Conservation (phyloP, 345 rosid species). For the Anastatica hierochuntica region DNA sequence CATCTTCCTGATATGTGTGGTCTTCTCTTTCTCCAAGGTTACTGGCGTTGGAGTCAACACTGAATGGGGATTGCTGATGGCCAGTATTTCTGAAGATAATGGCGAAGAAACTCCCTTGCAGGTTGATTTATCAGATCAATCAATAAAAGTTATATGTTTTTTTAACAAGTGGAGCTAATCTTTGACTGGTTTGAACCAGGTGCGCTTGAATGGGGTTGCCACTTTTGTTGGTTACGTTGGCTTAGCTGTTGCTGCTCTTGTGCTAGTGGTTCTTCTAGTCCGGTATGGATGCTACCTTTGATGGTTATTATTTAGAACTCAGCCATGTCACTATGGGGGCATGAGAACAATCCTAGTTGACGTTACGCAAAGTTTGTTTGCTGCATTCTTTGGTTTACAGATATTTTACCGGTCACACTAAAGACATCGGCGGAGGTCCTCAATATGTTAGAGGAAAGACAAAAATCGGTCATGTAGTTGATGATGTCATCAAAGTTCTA, state of each 20-base stretch:
- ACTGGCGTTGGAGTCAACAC: slow-evolving; percentile 92
- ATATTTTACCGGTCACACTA: slow-evolving; percentile 67
- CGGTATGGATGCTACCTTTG: slow-evolving; percentile 38
- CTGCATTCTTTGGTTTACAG: slow-evolving; percentile 26
- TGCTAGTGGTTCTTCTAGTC: slow-evolving; percentile 64
- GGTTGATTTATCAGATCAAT: slow-evolving; percentile 32
- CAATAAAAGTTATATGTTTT: neutral
- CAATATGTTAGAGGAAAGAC: slow-evolving; percentile 62
- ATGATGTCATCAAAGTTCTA: slow-evolving; percentile 65
- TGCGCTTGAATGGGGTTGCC: slow-evolving; percentile 94
- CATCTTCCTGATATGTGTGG: neutral
- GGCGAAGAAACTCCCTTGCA: slow-evolving; percentile 99
- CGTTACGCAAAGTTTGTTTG: neutral
- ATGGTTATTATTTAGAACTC: neutral
- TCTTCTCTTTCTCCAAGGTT: slow-evolving; percentile 40
- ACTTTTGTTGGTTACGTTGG: slow-evolving; percentile 94
- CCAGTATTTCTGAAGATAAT: slow-evolving; percentile 91
- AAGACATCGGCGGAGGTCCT: slow-evolving; percentile 31
- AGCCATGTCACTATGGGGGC: neutral
- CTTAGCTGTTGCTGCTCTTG: slow-evolving; percentile 59
- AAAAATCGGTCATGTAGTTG: slow-evolving; percentile 42
- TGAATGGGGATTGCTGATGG: slow-evolving; percentile 98
- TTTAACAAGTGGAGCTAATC: slow-evolving; percentile 1
- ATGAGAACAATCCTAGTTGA: neutral
- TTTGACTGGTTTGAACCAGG: slow-evolving; percentile 34